These are phyloP conservation scores for Globisporangium nodosum DNA, from an alignment of 352 stramenopile species.

Conservation along the genomic window DNA sequence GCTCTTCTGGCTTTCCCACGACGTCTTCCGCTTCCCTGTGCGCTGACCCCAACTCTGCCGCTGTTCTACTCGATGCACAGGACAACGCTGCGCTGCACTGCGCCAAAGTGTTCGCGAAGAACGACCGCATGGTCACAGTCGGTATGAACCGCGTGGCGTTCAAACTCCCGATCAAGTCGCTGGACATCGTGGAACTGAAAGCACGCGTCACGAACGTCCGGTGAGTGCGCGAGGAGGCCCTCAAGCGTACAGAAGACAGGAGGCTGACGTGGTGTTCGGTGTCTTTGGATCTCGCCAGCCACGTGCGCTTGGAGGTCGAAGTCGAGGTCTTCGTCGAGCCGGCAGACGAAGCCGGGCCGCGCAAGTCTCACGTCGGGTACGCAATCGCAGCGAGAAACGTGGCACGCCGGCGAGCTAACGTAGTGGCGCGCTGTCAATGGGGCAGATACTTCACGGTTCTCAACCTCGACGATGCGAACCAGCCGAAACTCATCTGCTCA, in stretches of 20 bases:
- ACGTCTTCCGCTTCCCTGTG: too few species aligned
- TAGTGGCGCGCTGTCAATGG: not conserved
- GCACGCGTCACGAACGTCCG: constrained; percentile 43
- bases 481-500: constrained; percentile 44
- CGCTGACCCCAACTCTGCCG: too few species aligned
- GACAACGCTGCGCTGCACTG: constrained; percentile 61
- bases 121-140: constrained; percentile 56
- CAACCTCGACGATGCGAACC: constrained; percentile 43
- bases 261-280: not conserved
- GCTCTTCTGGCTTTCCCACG: too few species aligned
- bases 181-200: constrained; percentile 55
- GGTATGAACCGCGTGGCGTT: constrained; percentile 64
- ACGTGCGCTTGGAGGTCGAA: constrained; percentile 53
- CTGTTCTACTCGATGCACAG: not conserved
- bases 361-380: constrained; percentile 53
- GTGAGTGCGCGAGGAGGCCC: constrained; percentile 14
- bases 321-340: constrained; percentile 59
- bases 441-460: constrained; percentile 55
- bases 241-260: too few species aligned
- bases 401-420: too few species aligned
- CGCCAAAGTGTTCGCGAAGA: constrained; percentile 57
- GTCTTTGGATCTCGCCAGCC: constrained; percentile 15
- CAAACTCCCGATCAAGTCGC: constrained; percentile 57
- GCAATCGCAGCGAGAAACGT: not conserved
- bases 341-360: constrained; percentile 30